Evolutionary conservation across 345 rosid species (phyloP).

Genomic region (Lumnitzera littorea): DNA sequence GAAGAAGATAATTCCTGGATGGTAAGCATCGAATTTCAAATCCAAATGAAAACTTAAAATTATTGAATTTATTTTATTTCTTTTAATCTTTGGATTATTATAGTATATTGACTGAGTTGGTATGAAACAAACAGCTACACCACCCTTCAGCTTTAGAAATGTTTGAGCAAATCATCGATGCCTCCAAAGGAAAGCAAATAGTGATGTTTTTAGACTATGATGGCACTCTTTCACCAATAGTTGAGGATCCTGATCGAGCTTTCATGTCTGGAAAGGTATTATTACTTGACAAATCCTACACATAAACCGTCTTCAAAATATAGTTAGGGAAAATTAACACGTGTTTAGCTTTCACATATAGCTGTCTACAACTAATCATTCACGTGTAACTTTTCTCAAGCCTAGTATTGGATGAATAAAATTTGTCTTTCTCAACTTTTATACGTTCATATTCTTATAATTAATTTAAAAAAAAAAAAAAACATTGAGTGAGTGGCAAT

Average conservation of each 20-base stretch:
- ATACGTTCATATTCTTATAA: too few relatives aligned
- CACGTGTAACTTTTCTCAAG: not conserved
- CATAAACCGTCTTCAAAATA: too few relatives aligned
- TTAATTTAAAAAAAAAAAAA: too few relatives aligned
- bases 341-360: too few relatives aligned
- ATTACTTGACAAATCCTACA: too few relatives aligned
- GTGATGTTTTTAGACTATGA: slow-evolving; percentile 94
- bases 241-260: slow-evolving; percentile 84
- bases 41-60: too few relatives aligned
- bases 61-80: too few relatives aligned
- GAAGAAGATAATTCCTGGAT: slow-evolving; percentile 48
- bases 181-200: slow-evolving; percentile 73
- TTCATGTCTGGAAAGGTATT: slow-evolving; percentile 86
- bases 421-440: not conserved
- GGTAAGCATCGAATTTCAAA: slow-evolving; percentile 18
- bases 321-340: too few relatives aligned
- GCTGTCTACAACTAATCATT: too few relatives aligned
- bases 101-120: not conserved
- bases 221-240: slow-evolving; percentile 96
- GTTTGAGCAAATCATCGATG: slow-evolving; percentile 59
- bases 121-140: slow-evolving; percentile 28
- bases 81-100: too few relatives aligned
- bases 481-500: too few relatives aligned
- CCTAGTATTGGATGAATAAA: not conserved
- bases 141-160: slow-evolving; percentile 82